Evolutionary conservation across 805 yeast species (phyloP).

Genomic region (Suhomyces pyralidae): DNA sequence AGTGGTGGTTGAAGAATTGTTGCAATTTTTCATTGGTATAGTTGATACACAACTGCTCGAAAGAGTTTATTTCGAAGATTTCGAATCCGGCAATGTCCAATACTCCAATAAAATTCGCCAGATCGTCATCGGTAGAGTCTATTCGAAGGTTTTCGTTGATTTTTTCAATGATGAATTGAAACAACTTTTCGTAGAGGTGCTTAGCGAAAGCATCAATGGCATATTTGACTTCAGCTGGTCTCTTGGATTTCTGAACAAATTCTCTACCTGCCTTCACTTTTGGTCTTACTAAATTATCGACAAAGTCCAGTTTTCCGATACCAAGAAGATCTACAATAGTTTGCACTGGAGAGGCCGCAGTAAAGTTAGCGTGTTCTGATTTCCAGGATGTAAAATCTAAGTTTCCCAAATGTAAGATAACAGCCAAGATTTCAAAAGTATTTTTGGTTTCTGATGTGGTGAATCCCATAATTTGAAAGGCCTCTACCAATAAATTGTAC

Average conservation of each 20-base stretch:
- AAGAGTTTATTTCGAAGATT: slow-evolving; percentile 54
- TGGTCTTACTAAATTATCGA: slow-evolving; percentile 66
- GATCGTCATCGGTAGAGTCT: slow-evolving; percentile 24
- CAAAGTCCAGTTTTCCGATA: slow-evolving; percentile 47
- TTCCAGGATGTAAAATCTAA: slow-evolving; percentile 64
- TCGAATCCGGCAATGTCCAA: slow-evolving; percentile 64
- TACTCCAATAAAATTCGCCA: slow-evolving; percentile 49
- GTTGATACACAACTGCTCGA: slow-evolving; percentile 60
- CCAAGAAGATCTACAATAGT: slow-evolving; percentile 63
- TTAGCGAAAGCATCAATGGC: slow-evolving; percentile 87
- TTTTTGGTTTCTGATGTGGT: slow-evolving; percentile 49
- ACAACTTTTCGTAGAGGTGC: slow-evolving; percentile 78
- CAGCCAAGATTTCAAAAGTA: slow-evolving; percentile 66
- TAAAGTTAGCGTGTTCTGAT: slow-evolving; percentile 72
- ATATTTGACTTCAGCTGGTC: slow-evolving; percentile 74
- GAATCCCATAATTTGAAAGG: slow-evolving; percentile 76
- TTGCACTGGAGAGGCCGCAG: slow-evolving; percentile 48
- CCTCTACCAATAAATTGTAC: slow-evolving; percentile 56
- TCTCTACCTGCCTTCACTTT: slow-evolving; percentile 91
- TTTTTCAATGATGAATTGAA: slow-evolving; percentile 69
- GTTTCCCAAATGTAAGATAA: slow-evolving; percentile 83
- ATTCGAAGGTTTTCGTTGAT: slow-evolving; percentile 63
- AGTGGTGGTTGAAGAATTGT: slow-evolving; percentile 61
- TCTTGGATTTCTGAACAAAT: slow-evolving; percentile 72
- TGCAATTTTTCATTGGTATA: slow-evolving; percentile 60